Percentiles rank a stretch among this genome's conserved stretches.
phyloP scores from a whole-genome alignment of 257 asterid species.

The Fraxinus pennsylvanica region DNA sequence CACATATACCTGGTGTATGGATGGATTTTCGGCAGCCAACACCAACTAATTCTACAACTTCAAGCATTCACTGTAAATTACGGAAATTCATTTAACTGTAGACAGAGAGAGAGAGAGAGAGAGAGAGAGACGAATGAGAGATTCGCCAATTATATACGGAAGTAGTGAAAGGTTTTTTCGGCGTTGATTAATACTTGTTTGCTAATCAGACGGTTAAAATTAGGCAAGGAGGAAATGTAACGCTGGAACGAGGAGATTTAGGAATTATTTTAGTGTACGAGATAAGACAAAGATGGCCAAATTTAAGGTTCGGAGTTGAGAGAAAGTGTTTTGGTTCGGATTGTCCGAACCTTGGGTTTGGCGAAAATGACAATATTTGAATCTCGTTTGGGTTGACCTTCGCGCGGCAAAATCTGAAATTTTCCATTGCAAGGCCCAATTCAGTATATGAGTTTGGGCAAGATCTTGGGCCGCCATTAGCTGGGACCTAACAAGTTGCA shows the following conservation, averaged over 20 bases:
- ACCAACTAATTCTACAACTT: neutral
- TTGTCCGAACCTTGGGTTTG: conserved; percentile 43
- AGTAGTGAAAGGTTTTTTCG: neutral
- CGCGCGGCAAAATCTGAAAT: conserved; percentile 2
- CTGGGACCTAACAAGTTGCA: neutral
- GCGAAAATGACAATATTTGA: conserved; percentile 61
- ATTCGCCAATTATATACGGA: neutral
- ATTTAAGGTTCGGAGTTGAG: conserved; percentile 24
- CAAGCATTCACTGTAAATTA: conserved; percentile 15
- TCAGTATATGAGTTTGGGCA: neutral
- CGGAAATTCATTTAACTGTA: conserved; percentile 3
- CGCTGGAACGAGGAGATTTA: conserved; percentile 21
- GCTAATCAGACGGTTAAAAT: conserved; percentile 27
- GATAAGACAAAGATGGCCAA: conserved; percentile 16
- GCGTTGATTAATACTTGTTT: conserved; percentile 17
- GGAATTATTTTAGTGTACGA: neutral
- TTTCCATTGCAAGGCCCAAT: neutral
- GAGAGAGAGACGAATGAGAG: neutral
- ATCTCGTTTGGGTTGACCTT: conserved; percentile 44
- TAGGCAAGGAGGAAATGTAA: conserved; percentile 1
- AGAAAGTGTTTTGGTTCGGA: conserved; percentile 27
- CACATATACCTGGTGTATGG: conserved; percentile 6
- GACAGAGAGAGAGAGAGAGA: neutral
- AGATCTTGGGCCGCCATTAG: neutral
- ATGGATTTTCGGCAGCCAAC: conserved; percentile 25